Evolutionary conservation across 2,329 filamentous ascomycete species (phyloP), one percentile per base, ranked within the genome.

Genomic region (Colletotrichum karsti): DNA sequence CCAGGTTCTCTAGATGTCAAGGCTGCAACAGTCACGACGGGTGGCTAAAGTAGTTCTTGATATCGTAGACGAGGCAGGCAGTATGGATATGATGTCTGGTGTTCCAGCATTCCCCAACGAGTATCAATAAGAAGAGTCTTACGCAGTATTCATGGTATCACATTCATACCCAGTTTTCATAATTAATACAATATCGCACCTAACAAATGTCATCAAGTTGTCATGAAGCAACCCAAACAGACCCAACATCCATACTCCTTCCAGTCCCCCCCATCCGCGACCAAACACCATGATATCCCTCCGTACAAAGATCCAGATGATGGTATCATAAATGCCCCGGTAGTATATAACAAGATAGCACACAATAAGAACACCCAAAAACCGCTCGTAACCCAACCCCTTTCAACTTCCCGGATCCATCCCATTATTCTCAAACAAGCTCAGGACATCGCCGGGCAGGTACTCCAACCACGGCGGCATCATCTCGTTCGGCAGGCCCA

Each of bases 401-500:
- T 33, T 28, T 63, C 46, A 69, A 33, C 53, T 65, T 15, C 65
- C 65, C 8, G 65, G 30, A 13, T 65, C 65, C 53, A 63, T 53
- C n/a, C 54, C 58, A 5, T 66, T 62, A 9, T 66, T 69, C 30
- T 85, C 84, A 72, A 87, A 89, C 59, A 89, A 85, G 33, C 83
- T 85, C 41, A 92, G 74, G 67, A 92, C 85, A 73, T 93, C 90
- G 24, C 86, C 86, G 0, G 92, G 91, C 7, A 94, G 80, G 67
- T 92, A 93, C 73, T 93, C 92, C 10, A 94, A 81, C 91, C 92
- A 95, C 4, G 80, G 79, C 1, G 90, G 89, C 84, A 92, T 88
- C 79, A 93, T 87, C 46, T 93, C 91, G 15, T 89, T 87, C 2
- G 82, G 80, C 41, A 85, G 69, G 0, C 89, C 90, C 18, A 94